These are phyloP conservation scores for Berberis vulgaris DNA, from an alignment of 164 flowering plant species.

Conservation along the genomic window DNA sequence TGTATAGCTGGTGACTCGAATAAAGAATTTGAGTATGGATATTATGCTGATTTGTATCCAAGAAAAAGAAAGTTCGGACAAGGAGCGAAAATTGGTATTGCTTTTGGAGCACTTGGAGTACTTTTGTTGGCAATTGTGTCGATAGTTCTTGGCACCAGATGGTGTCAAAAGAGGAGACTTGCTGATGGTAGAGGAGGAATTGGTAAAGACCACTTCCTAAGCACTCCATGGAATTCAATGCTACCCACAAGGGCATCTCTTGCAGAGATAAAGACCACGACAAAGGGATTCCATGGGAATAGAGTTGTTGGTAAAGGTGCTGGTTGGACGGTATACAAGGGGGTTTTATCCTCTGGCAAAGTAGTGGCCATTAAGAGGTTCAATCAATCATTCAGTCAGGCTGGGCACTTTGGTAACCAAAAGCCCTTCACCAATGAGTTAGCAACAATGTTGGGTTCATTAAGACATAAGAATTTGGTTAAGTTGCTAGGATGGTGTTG, in stretches of 20 bases:
- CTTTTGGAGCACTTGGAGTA: constrained; percentile 33
- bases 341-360: constrained; percentile 34
- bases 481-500: constrained; percentile 84
- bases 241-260: constrained; percentile 38
- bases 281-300: constrained; percentile 42
- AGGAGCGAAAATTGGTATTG: constrained; percentile 18
- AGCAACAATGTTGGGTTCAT: constrained; percentile 45
- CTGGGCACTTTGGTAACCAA: constrained; percentile 10
- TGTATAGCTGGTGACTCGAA: constrained; percentile 4
- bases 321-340: constrained; percentile 50
- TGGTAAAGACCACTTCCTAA: too few relatives aligned
- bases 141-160: constrained; percentile 6
- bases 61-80: background rate
- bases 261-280: constrained; percentile 46
- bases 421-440: constrained; percentile 46
- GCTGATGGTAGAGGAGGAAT: too few relatives aligned
- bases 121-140: constrained; percentile 12
- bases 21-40: background rate
- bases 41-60: background rate
- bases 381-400: constrained; percentile 6
- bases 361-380: constrained; percentile 59
- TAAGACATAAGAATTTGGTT: constrained; percentile 60
- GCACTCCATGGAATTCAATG: background rate
- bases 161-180: constrained; percentile 1
- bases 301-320: constrained; percentile 61